Base-by-base conservation (phyloP, 2,329 filamentous ascomycete species). In the Sclerotinia sclerotiorum region DNA sequence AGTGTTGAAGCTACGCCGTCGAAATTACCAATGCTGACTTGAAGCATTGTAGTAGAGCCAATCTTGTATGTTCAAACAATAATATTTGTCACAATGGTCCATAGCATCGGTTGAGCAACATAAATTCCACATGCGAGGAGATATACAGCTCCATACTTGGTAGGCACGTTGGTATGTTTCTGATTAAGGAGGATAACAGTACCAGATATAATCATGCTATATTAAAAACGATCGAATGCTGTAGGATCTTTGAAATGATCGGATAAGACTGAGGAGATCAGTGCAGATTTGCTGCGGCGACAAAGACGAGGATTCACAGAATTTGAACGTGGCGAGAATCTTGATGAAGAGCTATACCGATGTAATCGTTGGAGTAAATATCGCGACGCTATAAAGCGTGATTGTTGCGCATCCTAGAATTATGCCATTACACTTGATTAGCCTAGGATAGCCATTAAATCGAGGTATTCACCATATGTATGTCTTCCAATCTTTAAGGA, bases 401-500 rank as follows among this genome's bases (percentile, higher is more conserved):
- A 60, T 60, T 1, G 19, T 46, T n/a, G 39, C 46, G 15, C 17
- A 60, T 48, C 39, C 57, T 3, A 60, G 17, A 32, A 60, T 15
- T 6, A 60, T 27, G 17, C 42, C 42, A 60, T 24, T 60, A 32
- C 11, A 21, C 11, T 60, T 19, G 6, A 15, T 60, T 60, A 60
- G 57, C 27, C 11, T 60, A 7, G 24, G 32, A 3, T 8, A 4
- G 6, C 1, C 6, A 10, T 4, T 1, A 32, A n/a, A 11, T 5
- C n/a, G 42, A 27, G 5, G 13, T 24, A n/a, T 48, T n/a, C n/a
- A 60, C 42, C 24, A 32, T 21, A 48, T 4, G 8, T 46, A 48
- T 35, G 48, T 61, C 11, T 61, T 61, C 57, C 42, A 61, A 11
- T 61, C 57, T 48, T 61, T 32, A 8, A 48, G 44, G 15, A 35